These are phyloP conservation scores for Tolypocladium endophyticum DNA, from an alignment of 2,329 filamentous ascomycete genomes.

Conservation along the genomic window DNA sequence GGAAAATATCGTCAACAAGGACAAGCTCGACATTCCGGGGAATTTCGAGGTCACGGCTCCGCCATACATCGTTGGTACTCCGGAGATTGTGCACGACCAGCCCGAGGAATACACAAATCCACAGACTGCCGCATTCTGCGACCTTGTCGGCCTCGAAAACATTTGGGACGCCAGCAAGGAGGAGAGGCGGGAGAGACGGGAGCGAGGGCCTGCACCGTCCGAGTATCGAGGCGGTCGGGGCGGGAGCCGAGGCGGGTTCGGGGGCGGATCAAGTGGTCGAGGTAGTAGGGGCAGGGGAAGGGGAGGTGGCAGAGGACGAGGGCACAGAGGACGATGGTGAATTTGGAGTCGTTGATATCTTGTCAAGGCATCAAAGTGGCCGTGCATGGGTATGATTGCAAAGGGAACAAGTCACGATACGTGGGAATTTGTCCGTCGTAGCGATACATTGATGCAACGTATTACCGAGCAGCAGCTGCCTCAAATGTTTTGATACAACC, in stretches of 20 bases:
- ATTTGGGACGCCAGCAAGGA: constrained; percentile 62
- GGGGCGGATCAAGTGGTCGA: constrained; percentile 25
- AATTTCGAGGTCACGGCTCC: constrained; percentile 74
- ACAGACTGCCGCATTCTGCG: constrained; percentile 75
- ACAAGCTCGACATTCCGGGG: constrained; percentile 58
- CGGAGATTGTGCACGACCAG: constrained; percentile 48
- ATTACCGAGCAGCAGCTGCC: no score
- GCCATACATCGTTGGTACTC: constrained; percentile 47
- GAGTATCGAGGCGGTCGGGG: constrained; percentile 17
- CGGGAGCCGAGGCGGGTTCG: constrained; percentile 23
- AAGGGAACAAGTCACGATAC: no score
- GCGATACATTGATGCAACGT: not conserved
- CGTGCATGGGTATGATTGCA: not conserved
- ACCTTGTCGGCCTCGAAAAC: constrained; percentile 66
- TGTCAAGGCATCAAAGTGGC: not conserved
- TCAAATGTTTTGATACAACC: not conserved
- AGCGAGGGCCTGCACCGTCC: constrained; percentile 42
- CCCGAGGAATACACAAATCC: constrained; percentile 78
- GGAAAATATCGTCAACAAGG: constrained; percentile 54
- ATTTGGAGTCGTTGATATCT: not conserved
- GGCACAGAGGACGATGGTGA: constrained; percentile 5
- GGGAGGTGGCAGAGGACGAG: constrained; percentile 14
- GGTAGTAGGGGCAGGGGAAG: constrained; percentile 25
- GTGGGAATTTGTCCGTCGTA: not conserved
- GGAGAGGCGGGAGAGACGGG: constrained; percentile 51